These are phyloP conservation scores for Stagonosporopsis vannaccii DNA, from an alignment of 2,329 filamentous ascomycete genomes.

Conservation along the genomic window DNA sequence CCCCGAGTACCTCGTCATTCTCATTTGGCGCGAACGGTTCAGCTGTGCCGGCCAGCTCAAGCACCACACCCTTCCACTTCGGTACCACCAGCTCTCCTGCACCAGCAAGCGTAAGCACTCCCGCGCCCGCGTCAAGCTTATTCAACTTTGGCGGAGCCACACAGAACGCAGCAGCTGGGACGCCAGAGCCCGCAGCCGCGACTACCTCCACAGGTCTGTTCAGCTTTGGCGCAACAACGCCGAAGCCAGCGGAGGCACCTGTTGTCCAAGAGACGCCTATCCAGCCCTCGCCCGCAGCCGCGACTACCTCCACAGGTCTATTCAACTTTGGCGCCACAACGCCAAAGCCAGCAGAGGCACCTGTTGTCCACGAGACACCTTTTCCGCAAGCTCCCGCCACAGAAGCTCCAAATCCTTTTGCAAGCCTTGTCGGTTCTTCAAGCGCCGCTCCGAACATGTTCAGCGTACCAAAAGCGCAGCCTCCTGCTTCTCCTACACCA, in stretches of 20 bases:
- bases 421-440: slow-evolving; percentile 22
- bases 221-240: slow-evolving; percentile 22
- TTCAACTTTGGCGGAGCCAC: slow-evolving; percentile 13
- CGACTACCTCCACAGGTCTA: slow-evolving; percentile 14
- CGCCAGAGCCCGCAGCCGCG: slow-evolving; percentile 1
- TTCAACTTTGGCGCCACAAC: slow-evolving; percentile 28
- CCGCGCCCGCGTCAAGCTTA: slow-evolving; percentile 25
- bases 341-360: slow-evolving; percentile 19
- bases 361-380: slow-evolving; percentile 18
- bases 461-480: slow-evolving; percentile 22
- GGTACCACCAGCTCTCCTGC: slow-evolving; percentile 24
- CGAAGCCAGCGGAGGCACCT: slow-evolving; percentile 21
- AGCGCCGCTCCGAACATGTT: slow-evolving; percentile 25
- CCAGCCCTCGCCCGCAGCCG: slow-evolving; percentile 12
- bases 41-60: slow-evolving; percentile 18
- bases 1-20: slow-evolving; percentile 23
- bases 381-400: slow-evolving; percentile 17
- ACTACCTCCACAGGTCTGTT: slow-evolving; percentile 26
- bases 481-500: slow-evolving; percentile 21
- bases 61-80: slow-evolving; percentile 24
- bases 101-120: slow-evolving; percentile 12
- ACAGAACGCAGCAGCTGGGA: no score
- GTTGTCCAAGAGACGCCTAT: not conserved
- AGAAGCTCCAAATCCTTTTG: slow-evolving; percentile 26
- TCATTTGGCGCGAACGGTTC: slow-evolving; percentile 23